Conservation (phyloP, 2,329 filamentous ascomycete species). For the Ophiostoma tasmaniense region DNA sequence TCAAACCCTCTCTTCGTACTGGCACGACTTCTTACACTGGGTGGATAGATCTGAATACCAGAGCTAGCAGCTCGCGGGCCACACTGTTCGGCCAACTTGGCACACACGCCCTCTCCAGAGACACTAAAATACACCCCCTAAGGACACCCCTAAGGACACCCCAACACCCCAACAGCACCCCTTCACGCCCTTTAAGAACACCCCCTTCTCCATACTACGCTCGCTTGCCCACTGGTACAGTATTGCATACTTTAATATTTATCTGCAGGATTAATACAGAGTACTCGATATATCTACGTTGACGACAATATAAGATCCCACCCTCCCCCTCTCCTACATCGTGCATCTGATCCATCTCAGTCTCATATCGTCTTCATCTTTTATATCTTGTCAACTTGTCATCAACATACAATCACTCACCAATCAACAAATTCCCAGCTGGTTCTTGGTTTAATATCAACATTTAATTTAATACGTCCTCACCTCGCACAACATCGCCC, state of each 20-base stretch:
- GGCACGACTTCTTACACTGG: neutral
- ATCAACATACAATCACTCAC: slow-evolving; percentile 13
- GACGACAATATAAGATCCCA: slow-evolving; percentile 8
- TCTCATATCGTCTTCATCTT: slow-evolving; percentile 13
- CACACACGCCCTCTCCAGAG: neutral
- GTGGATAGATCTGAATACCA: slow-evolving; percentile 8
- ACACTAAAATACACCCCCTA: neutral
- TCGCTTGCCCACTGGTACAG: too few relatives aligned
- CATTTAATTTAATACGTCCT: neutral
- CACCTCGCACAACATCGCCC: neutral
- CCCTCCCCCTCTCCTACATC: neutral
- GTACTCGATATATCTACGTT: neutral
- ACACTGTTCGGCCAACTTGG: neutral
- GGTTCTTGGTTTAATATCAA: slow-evolving; percentile 28
- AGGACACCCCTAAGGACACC: too few relatives aligned
- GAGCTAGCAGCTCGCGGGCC: neutral
- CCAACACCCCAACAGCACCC: neutral
- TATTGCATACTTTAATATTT: too few relatives aligned
- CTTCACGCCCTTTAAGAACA: neutral
- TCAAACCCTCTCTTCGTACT: neutral
- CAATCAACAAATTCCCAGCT: slow-evolving; percentile 24
- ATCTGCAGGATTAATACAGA: neutral
- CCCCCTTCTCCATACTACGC: slow-evolving; percentile 3
- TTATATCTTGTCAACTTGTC: slow-evolving; percentile 22
- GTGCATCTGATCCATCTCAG: slow-evolving; percentile 3